phyloP scores from a whole-genome alignment of 2,329 filamentous ascomycete genomes.

The Cytospora piceae region DNA sequence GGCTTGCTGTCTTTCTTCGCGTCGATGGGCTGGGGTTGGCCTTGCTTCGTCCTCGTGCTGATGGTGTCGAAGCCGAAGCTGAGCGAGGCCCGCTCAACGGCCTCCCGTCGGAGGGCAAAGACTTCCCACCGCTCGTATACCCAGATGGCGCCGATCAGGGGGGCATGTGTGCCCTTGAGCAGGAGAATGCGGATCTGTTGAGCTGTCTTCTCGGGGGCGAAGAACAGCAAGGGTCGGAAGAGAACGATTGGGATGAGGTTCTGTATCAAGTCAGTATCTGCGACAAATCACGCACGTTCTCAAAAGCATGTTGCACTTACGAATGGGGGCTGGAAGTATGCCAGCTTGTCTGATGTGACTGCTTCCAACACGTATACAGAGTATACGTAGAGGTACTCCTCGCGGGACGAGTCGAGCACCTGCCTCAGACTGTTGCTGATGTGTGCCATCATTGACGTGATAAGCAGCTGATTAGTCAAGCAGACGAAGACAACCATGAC shows the following conservation, averaged over 20 bases:
- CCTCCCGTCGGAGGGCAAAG: constrained; percentile 15
- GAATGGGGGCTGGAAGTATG: constrained; percentile 24
- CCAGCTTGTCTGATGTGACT: constrained; percentile 25
- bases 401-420: constrained; percentile 20
- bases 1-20: neutral
- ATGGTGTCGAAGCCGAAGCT: constrained; percentile 5
- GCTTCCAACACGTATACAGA: constrained; percentile 25
- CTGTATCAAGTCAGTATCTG: neutral
- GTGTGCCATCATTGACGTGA: constrained; percentile 27
- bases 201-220: constrained; percentile 8
- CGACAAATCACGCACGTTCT: too few species aligned
- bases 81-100: neutral
- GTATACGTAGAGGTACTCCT: constrained; percentile 27
- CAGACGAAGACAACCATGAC: constrained; percentile 24
- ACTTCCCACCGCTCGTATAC: constrained; percentile 19
- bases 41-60: neutral
- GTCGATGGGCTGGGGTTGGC: neutral
- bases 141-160: constrained; percentile 21
- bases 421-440: constrained; percentile 26
- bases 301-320: constrained; percentile 3
- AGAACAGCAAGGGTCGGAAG: constrained; percentile 14
- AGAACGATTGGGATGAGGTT: constrained; percentile 24
- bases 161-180: constrained; percentile 20
- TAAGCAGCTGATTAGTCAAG: constrained; percentile 26
- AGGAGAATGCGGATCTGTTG: constrained; percentile 19